Evolutionary conservation across 805 yeast species (phyloP).

Genomic region (Pichia nakasei): DNA sequence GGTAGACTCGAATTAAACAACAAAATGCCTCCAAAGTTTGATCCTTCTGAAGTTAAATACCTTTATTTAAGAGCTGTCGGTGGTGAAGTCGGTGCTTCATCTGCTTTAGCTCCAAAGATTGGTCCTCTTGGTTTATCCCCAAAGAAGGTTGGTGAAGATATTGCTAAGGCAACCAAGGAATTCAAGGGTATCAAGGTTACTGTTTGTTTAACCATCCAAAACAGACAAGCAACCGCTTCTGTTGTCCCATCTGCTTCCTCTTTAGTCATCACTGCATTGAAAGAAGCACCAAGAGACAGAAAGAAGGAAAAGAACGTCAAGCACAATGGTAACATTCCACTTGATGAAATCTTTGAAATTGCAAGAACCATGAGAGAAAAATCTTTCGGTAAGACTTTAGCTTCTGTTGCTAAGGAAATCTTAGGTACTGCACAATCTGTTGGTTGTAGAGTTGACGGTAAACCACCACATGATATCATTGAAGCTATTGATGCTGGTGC

Average conservation of each 20-base stretch:
- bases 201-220: conserved; percentile 96
- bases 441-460: conserved; percentile 98
- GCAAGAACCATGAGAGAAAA: conserved; percentile 97
- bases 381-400: conserved; percentile 95
- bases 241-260: conserved; percentile 99
- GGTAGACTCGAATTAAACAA: conserved; percentile 1
- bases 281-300: conserved; percentile 99
- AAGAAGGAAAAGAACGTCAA: conserved; percentile 99
- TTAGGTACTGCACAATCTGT: conserved; percentile 99
- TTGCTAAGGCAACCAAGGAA: conserved; percentile 98
- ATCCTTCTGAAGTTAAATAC: conserved; percentile 97
- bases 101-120: conserved; percentile 99
- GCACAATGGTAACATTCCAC: conserved; percentile 98
- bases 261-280: conserved; percentile 95
- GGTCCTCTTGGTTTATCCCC: conserved; percentile 99
- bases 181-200: conserved; percentile 99
- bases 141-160: conserved; percentile 99
- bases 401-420: conserved; percentile 96
- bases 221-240: conserved; percentile 98
- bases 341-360: conserved; percentile 92
- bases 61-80: conserved; percentile 99
- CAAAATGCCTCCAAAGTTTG: conserved; percentile 96
- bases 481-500: conserved; percentile 98
- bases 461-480: conserved; percentile 98
- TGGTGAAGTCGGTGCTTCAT: conserved; percentile 99